Base-by-base conservation (phyloP, 192 early-diverging fungal genomes). In the Neocallimastix lanati region DNA sequence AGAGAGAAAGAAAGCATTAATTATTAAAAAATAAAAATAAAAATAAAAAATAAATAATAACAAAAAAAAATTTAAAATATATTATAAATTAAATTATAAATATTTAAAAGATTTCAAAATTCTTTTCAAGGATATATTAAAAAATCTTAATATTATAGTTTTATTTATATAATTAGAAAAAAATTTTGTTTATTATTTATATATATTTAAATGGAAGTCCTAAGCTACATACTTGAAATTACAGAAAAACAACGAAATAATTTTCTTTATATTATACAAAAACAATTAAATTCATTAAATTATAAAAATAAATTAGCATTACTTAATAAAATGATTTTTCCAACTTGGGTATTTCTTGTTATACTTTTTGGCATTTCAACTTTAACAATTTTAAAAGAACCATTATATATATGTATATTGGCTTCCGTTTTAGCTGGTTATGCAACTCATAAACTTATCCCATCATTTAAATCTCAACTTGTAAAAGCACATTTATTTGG, bases 401-500 rank as follows among this genome's bases (percentile, higher is more conserved):
- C 40, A 50, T 21, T 50, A 21, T 50, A 50, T 50, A 50, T 50
- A 50, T 50, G 40, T 50, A 50, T 50, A 50, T 50, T 50, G 21
- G 40, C 40, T 50, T 16, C 40, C 4, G 6, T 50, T 4, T 50
- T 50, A 21, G 40, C 40, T 4, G 40, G 40, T 21, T 50, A 21
- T 21, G 40, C 40, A 16, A 50, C 40, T 21, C 40, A 50, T 21
- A 50, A 50, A 50, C 40, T 50, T 50, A 50, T 50, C 1, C 40
- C 40, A 4, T 50, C 40, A 21, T 50, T 50, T 50, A 50, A 50
- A 50, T 18, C 40, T 50, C 40, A 50, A 50, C 97, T 99, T 83
- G 86, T 96, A 78, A 88, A 89, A 29, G 92, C 92, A 18, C 92
- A 93, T 1, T 85, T 95, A 16, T 86, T 84, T 27, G 97, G 97